Evolutionary conservation across 2,329 filamentous ascomycete species (phyloP), one percentile per base, ranked within the genome.

Genomic region (Diaporthe longicolla): DNA sequence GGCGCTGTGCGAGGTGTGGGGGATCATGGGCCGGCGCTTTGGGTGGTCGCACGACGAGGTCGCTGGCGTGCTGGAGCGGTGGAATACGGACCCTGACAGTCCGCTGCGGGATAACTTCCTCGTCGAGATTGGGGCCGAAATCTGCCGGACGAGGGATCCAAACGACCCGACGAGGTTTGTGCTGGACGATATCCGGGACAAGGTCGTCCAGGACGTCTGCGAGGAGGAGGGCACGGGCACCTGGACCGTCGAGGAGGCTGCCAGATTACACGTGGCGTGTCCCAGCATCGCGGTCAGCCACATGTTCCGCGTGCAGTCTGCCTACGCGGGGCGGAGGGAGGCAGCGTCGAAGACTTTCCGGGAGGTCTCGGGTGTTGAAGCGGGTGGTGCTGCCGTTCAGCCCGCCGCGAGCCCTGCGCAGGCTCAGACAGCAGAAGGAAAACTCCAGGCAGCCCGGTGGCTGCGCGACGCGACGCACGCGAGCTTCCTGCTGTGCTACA

Each of bases 151-250:
- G 15, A 88, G 85, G 78, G 83, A 84, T 0, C 78, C 80, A 0
- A 37, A 81, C 4, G 80, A 84, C 6, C 5, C 17, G 0, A 82
- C 82, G 17, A 80, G 84, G 70, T 87, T 89, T 48, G 88, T 93
- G 0, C 84, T 94, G 1, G 87, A 89, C 37, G 85, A 89, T 26
- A 88, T 94, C 1, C 87, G 91, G 70, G 92, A 94, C 81, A 93
- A 93, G 79, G 92, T 94, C 0, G 91, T 93, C 0, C 92, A 94
- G 81, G 92, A 93, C 76, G 88, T 90, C 26, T 90, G 91, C 43
- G 87, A 89, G 69, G 89, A 89, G 54, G 92, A 94, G 80, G 91
- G 92, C 0, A 94, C 92, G 0, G 90, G 91, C 0, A 87, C 89
- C 63, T 94, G 91, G 92, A 88, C 89, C 7, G 88, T 91, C 76